Evolutionary conservation across 108 stramenopile genomes (phyloP).

Genomic region (Cyclotella distinguenda): DNA sequence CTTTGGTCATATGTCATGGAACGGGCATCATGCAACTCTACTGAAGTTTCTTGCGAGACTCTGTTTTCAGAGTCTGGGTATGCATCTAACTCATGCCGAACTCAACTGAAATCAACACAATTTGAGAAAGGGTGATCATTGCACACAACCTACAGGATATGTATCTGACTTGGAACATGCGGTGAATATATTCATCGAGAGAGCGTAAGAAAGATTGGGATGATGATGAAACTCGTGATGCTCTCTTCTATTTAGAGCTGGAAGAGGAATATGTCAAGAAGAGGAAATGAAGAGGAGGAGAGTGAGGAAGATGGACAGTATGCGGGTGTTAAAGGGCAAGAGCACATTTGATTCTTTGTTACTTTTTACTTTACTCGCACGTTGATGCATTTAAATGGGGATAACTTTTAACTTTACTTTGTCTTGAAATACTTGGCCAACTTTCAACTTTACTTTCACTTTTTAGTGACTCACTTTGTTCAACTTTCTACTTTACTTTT

Average conservation of each 20-base stretch:
- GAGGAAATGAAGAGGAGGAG: too few species aligned
- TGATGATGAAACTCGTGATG: constrained; percentile 12
- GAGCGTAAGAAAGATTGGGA: constrained; percentile 9
- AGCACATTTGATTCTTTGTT: too few species aligned
- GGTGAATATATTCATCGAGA: constrained; percentile 3
- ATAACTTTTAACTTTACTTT: too few species aligned
- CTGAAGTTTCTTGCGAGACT: constrained; percentile 15
- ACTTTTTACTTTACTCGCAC: too few species aligned
- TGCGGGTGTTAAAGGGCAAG: too few species aligned
- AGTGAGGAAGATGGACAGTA: too few species aligned
- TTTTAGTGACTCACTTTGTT: too few species aligned
- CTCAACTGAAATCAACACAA: not conserved
- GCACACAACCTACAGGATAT: constrained; percentile 9
- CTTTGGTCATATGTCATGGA: constrained; percentile 6
- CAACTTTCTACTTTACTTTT: too few species aligned
- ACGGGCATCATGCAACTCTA: constrained; percentile 10
- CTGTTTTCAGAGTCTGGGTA: constrained; percentile 15
- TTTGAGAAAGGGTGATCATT: constrained; percentile 9
- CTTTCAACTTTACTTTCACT: too few species aligned
- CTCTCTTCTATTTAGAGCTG: not conserved
- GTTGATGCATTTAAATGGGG: too few species aligned
- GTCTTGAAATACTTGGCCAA: too few species aligned
- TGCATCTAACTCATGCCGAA: not conserved
- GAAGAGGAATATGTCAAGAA: constrained; percentile 8
- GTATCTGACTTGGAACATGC: constrained; percentile 6